Conservation (phyloP, 805 yeast genomes). For the Jamesozyma hellenica region DNA sequence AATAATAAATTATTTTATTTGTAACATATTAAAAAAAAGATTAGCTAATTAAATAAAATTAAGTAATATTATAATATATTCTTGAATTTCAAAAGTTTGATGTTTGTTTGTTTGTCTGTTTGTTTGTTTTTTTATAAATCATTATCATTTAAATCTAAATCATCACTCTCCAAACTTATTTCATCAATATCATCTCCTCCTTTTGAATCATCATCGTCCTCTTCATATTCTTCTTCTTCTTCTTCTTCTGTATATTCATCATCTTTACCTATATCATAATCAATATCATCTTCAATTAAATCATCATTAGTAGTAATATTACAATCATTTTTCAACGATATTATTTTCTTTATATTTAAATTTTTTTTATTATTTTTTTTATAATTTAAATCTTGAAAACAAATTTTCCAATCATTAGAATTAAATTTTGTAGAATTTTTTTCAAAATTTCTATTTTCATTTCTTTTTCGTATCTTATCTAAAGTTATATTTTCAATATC, state of each 20-base stretch:
- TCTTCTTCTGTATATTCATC: constrained; percentile 11
- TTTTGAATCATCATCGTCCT: constrained; percentile 8
- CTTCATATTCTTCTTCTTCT: constrained; percentile 9
- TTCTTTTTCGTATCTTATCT: constrained; percentile 16
- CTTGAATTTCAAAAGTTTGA: too few relatives aligned
- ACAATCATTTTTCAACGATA: not conserved
- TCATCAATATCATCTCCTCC: constrained; percentile 8
- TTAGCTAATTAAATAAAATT: too few relatives aligned
- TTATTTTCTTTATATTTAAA: too few relatives aligned
- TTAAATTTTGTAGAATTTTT: too few relatives aligned
- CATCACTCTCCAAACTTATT: constrained; percentile 6
- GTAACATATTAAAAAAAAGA: too few relatives aligned
- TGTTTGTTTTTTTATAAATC: not conserved
- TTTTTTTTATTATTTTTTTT: not conserved
- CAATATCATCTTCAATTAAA: not conserved
- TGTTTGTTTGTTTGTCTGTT: too few relatives aligned
- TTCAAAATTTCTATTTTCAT: constrained; percentile 10
- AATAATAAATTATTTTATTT: constrained; percentile 1
- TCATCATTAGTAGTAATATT: not conserved
- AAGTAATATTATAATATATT: too few relatives aligned
- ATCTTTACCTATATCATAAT: constrained; percentile 1
- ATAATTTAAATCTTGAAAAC: not conserved
- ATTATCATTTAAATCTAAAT: not conserved
- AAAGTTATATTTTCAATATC: constrained; percentile 47
- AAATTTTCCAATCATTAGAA: not conserved